Evolutionary conservation across 2,329 filamentous ascomycete species (phyloP).

Genomic region (Knufia petricola): DNA sequence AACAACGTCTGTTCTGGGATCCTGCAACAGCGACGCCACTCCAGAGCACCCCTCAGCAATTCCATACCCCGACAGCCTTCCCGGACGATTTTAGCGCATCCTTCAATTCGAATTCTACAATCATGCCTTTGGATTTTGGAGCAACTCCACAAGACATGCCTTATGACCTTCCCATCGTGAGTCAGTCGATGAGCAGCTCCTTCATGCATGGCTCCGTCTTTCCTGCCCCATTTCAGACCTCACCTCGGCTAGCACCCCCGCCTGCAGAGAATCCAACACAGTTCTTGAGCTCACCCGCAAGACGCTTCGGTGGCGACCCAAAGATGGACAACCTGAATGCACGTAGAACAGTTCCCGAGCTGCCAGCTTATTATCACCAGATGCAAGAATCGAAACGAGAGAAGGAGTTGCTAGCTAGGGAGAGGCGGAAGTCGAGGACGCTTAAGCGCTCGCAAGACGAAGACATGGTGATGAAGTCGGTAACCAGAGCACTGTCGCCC

Average conservation of each 20-base stretch:
- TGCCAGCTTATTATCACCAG: slow-evolving; percentile 41
- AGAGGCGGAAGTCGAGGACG: slow-evolving; percentile 26
- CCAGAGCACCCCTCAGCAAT: slow-evolving; percentile 17
- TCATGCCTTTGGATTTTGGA: slow-evolving; percentile 15
- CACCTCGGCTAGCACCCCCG: slow-evolving; percentile 31
- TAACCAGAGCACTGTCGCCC: slow-evolving; percentile 19
- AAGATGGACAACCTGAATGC: slow-evolving; percentile 8
- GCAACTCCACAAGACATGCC: slow-evolving; percentile 15
- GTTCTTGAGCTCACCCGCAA: slow-evolving; percentile 41
- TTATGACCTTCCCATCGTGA: slow-evolving; percentile 18
- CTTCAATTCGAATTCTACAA: slow-evolving; percentile 20
- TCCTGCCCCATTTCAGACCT: slow-evolving; percentile 37
- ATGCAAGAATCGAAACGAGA: slow-evolving; percentile 39
- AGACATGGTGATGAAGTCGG: slow-evolving; percentile 19
- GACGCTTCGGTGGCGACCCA: slow-evolving; percentile 35
- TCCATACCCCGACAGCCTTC: slow-evolving; percentile 18
- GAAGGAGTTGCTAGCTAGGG: slow-evolving; percentile 19
- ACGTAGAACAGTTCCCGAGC: slow-evolving; percentile 18
- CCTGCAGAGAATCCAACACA: slow-evolving; percentile 36
- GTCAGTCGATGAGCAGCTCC: slow-evolving; percentile 13
- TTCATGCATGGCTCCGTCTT: slow-evolving; percentile 29
- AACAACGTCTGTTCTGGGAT: slow-evolving; percentile 44
- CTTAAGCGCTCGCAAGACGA: slow-evolving; percentile 27
- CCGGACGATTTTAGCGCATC: slow-evolving; percentile 15
- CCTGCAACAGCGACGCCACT: slow-evolving; percentile 20